Base-by-base conservation (phyloP, 306 rosid species). In the Nissolia schottii region DNA sequence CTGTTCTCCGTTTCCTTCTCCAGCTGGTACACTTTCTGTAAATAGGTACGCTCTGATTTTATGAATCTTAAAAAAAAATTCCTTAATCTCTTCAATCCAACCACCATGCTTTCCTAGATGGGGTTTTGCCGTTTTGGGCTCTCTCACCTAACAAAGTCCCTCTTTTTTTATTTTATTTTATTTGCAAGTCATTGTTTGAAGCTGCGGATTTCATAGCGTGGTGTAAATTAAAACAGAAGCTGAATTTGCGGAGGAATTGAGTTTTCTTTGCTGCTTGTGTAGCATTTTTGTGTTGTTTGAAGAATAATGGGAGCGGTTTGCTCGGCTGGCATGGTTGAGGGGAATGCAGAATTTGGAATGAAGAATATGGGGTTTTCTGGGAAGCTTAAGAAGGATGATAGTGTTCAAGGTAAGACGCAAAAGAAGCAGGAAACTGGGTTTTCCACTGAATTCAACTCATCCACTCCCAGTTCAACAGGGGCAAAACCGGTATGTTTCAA, bases 261-360 rank as follows among this genome's bases (percentile, higher is more conserved):
- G 24, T 20, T 69, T 77, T 32, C 22, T 25, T 48, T 56, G 16
- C 12, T 15, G 18, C 25, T 45, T 23, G 53, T 20, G 64, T 55
- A 55, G 25, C 64, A 29, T 9, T 60, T 66, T 41, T 66, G 13
- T 9, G 32, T 4, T 75, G 12, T 67, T 58, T 43, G 70, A 74
- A 37, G 20, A 43, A 71, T 23, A 71, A 92, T 92, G 98, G 98
- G 98, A 28, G 98, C 82, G 70, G 82, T 90, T 51, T 92, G 98
- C 70, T 81, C 96, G 2, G 88, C 84, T 3, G 96, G 95, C 23
- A 64, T 77, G 69, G 53, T 40, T 22, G 83, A 67, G 79, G 70
- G 56, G 53, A 77, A 74, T 77, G 77, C 63, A 12, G 80, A 64
- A 37, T 10, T 60, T 58, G 82, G 43, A 67, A 41, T 24, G 77